A percentile compares a stretch with the other conserved stretches of the same genome.
phyloP scores from a whole-genome alignment of 805 yeast genomes.

The Yamadazyma laniorum region DNA sequence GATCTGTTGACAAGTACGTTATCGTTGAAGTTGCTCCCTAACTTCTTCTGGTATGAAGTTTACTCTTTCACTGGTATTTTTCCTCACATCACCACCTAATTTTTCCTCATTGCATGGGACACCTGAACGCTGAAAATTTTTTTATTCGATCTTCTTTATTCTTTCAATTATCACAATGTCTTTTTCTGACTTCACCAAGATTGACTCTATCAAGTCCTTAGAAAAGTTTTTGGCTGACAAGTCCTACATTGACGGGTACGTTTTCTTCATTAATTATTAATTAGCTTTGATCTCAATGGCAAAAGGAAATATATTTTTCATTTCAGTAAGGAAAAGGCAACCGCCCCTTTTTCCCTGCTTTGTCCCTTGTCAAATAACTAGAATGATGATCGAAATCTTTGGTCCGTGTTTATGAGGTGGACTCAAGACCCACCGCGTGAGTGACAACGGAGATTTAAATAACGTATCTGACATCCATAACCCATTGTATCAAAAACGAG shows the following conservation, averaged over 20 bases:
- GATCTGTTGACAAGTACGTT: too few species aligned
- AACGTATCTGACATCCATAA: constrained; percentile 19
- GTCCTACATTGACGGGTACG: constrained; percentile 96
- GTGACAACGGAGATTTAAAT: constrained; percentile 58
- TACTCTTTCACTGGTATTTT: not conserved
- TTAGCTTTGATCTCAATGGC: not conserved
- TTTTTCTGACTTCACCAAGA: constrained; percentile 77
- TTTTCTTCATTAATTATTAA: constrained; percentile 22
- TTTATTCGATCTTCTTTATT: constrained; percentile 1
- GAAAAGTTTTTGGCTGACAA: constrained; percentile 86
- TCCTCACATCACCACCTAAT: not conserved
- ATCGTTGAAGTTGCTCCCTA: too few species aligned
- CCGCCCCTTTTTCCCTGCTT: too few species aligned
- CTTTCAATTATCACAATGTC: constrained; percentile 48
- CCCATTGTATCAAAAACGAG: not conserved
- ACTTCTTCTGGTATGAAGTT: not conserved
- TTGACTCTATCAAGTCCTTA: constrained; percentile 60
- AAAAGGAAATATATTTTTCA: not conserved
- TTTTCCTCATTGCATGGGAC: not conserved
- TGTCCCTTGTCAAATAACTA: too few species aligned
- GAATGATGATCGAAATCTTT: constrained; percentile 69
- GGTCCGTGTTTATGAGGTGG: constrained; percentile 98
- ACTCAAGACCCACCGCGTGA: constrained; percentile 92
- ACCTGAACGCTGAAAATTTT: constrained; percentile 15
- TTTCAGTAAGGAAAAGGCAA: too few species aligned